Evolutionary conservation across 2,329 filamentous ascomycete species (phyloP).

Genomic region (Pseudogymnoascus sp.): DNA sequence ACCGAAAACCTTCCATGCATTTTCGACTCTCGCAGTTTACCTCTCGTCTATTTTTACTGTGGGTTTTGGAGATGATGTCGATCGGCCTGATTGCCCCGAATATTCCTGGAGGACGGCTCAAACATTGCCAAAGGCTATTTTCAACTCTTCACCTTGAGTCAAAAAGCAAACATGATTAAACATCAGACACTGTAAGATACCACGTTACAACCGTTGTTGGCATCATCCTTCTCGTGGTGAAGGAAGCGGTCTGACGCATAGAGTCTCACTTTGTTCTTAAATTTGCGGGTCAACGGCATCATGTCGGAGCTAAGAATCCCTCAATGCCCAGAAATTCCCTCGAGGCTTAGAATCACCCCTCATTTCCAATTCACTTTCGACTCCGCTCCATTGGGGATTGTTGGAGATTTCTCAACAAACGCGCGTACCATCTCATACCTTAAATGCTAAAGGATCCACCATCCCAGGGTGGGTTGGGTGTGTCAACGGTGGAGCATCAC

Average conservation of each 20-base stretch:
- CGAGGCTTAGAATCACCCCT: neutral
- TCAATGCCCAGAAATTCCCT: neutral
- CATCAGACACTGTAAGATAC: neutral
- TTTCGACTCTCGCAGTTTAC: neutral
- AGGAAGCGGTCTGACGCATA: neutral
- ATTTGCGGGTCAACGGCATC: neutral
- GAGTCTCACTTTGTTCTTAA: neutral
- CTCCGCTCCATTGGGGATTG: neutral
- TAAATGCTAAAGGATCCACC: neutral
- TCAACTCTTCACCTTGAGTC: neutral
- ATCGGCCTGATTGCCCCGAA: neutral
- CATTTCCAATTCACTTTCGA: neutral
- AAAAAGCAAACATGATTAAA: neutral
- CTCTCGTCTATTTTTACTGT: neutral
- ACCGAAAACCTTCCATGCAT: constrained; percentile 1
- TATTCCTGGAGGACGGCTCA: neutral
- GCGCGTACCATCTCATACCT: neutral
- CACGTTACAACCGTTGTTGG: neutral
- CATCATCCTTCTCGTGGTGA: neutral
- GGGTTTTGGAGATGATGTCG: constrained; percentile 1
- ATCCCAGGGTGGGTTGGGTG: neutral
- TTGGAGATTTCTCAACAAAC: neutral
- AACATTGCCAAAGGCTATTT: neutral
- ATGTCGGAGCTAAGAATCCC: neutral
- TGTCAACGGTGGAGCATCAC: neutral